Evolutionary conservation across 139 green algal species (phyloP), one percentile per base, ranked within the genome.

Genomic region (Dunaliella primolecta): DNA sequence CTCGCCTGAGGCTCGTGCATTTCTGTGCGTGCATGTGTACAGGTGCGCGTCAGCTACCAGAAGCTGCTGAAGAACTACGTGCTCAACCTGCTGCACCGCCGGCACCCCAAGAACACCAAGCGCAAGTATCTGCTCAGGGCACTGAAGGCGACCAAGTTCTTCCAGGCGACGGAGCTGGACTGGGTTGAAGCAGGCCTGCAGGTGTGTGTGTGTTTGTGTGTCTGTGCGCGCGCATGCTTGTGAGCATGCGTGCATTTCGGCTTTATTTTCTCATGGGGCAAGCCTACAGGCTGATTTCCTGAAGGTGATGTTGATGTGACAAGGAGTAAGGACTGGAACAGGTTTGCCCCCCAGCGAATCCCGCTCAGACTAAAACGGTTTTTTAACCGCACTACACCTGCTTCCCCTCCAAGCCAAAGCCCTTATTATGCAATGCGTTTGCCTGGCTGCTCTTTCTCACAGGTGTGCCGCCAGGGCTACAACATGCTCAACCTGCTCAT

Each of bases 401-500:
- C n/a, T n/a, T n/a, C n/a, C n/a, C n/a, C n/a, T n/a, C n/a, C n/a
- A n/a, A n/a, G n/a, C n/a, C n/a, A n/a, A n/a, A n/a, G n/a, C n/a
- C n/a, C n/a, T n/a, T n/a, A n/a, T n/a, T n/a, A n/a, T n/a, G n/a
- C n/a, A n/a, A n/a, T n/a, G n/a, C n/a, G n/a, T n/a, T n/a, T n/a
- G n/a, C n/a, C n/a, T n/a, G n/a, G n/a, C n/a, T n/a, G n/a, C n/a
- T n/a, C n/a, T n/a, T n/a, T n/a, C n/a, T n/a, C n/a, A n/a, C 96
- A 99, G 93, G 97, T 99, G 33, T 99, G 97, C 93, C 89, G 95
- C 55, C 97, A 99, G 93, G 97, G 97, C 57, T 99, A 99, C 95
- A 99, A 99, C 93, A 99, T 99, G 97, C 94, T 99, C 80, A 99
- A 99, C 93, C 92, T 99, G 89, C 95, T 99, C n/a, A 99, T 99